phyloP scores from a whole-genome alignment of 345 rosid genomes.

The Dimocarpus longan region DNA sequence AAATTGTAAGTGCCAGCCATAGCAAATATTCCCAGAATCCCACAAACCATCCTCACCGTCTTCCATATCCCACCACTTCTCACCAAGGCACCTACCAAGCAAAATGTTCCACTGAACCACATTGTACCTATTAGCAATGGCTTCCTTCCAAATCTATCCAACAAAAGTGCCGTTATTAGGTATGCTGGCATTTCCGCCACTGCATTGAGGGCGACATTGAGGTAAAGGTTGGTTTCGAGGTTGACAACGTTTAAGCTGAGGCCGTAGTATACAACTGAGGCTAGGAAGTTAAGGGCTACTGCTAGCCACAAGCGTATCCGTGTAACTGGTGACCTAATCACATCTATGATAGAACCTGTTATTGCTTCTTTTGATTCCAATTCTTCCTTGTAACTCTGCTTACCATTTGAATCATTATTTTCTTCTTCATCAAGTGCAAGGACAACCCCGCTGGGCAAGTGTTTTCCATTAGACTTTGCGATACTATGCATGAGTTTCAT shows the following conservation, averaged over 20 bases:
- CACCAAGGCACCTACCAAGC: constrained; percentile 51
- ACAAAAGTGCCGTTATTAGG: constrained; percentile 66
- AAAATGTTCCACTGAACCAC: constrained; percentile 81
- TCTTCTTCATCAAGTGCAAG: constrained; percentile 72
- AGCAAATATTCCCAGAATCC: constrained; percentile 79
- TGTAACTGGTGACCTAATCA: constrained; percentile 59
- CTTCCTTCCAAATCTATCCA: constrained; percentile 75
- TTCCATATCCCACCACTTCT: constrained; percentile 62
- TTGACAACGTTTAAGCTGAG: constrained; percentile 84
- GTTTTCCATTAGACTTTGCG: constrained; percentile 59
- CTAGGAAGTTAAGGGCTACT: constrained; percentile 60
- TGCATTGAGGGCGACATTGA: constrained; percentile 73
- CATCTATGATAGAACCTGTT: constrained; percentile 70
- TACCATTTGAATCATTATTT: constrained; percentile 15
- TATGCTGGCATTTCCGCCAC: constrained; percentile 88
- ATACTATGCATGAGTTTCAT: constrained; percentile 70
- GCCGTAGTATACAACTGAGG: constrained; percentile 89
- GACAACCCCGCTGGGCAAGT: constrained; percentile 60
- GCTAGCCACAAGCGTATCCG: constrained; percentile 61
- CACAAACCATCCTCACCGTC: constrained; percentile 62
- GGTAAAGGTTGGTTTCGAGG: constrained; percentile 81
- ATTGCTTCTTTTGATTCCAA: constrained; percentile 33
- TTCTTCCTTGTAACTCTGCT: constrained; percentile 15
- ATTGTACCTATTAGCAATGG: constrained; percentile 77
- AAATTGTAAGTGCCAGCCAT: constrained; percentile 89